phyloP scores from a whole-genome alignment of 306 rosid species.

The Cucurbita ficifolia region DNA sequence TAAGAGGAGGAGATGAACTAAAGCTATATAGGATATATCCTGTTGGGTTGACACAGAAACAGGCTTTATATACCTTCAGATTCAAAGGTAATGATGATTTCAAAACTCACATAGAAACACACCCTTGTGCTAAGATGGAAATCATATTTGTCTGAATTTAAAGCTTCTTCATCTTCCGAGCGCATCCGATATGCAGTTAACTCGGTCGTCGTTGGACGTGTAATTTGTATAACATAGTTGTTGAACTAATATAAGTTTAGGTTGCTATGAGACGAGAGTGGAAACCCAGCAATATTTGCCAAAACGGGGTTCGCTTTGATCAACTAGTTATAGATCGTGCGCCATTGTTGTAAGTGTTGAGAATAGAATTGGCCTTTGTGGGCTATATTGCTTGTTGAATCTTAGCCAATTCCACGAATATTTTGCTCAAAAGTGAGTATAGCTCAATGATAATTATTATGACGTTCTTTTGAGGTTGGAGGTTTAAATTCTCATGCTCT shows the following conservation, averaged over 20 bases:
- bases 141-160: constrained; percentile 49
- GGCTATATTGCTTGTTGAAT: background rate
- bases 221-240: background rate
- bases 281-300: background rate
- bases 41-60: constrained; percentile 73
- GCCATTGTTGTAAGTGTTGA: background rate
- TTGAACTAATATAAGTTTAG: background rate
- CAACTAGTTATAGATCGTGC: background rate
- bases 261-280: background rate
- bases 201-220: background rate
- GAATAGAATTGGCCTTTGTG: background rate
- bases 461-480: no score
- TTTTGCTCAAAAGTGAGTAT: no score
- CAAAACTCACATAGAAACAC: constrained; percentile 42
- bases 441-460: no score
- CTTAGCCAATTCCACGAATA: background rate
- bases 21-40: constrained; percentile 67
- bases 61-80: constrained; percentile 64
- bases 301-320: background rate
- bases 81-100: constrained; percentile 43
- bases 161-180: background rate
- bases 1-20: constrained; percentile 54
- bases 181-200: background rate
- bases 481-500: no score
- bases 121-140: constrained; percentile 84